Evolutionary conservation across 768 basidiomycete genomes (phyloP).

Genomic region (Suillus fuscotomentosus): DNA sequence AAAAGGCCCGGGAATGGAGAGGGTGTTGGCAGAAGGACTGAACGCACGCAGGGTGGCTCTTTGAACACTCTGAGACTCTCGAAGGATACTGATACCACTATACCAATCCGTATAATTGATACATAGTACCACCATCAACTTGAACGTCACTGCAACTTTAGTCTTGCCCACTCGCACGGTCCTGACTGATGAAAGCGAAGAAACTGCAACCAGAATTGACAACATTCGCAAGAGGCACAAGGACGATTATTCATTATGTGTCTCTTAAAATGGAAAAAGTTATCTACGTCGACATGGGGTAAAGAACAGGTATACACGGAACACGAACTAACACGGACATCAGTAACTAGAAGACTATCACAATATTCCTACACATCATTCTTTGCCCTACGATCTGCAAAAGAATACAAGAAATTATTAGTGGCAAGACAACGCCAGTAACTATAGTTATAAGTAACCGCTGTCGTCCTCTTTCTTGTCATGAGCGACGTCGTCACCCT

Average conservation of each 20-base stretch:
- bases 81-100: background rate
- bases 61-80: background rate
- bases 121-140: background rate
- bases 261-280: background rate
- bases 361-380: background rate
- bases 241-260: background rate
- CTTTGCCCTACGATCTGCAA: background rate
- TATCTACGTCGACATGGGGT: background rate
- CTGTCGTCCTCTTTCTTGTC: conserved; percentile 29
- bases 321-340: background rate
- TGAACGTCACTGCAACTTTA: background rate
- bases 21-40: conserved; percentile 26
- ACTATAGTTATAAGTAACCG: conserved; percentile 24
- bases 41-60: conserved; percentile 5
- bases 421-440: background rate
- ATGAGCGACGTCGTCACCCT: conserved; percentile 30
- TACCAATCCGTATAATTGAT: background rate
- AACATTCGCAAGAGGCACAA: background rate
- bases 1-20: conserved; percentile 49
- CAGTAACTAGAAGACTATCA: background rate
- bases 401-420: background rate
- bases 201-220: too few relatives aligned
- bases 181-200: background rate
- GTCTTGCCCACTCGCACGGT: background rate
- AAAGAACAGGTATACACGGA: background rate